phyloP scores from a whole-genome alignment of 2,329 filamentous ascomycete species.

The Amesomyces nigricolor region DNA sequence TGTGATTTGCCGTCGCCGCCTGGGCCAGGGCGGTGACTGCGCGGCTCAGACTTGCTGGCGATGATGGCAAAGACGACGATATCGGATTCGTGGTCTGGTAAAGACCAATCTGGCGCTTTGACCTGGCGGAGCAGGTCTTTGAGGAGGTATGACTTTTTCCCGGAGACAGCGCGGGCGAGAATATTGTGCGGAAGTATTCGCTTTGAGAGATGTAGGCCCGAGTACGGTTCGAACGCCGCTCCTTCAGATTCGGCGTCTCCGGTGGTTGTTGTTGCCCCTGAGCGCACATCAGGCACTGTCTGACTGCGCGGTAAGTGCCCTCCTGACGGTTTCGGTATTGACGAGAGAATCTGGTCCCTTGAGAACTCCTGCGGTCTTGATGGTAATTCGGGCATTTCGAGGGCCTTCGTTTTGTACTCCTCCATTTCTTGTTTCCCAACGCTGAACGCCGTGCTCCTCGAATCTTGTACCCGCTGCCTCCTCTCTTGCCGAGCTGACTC shows the following conservation, averaged over 20 bases:
- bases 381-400: constrained; percentile 47
- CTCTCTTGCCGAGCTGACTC: constrained; percentile 48
- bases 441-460: constrained; percentile 52
- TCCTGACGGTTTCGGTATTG: constrained; percentile 26
- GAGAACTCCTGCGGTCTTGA: constrained; percentile 49
- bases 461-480: constrained; percentile 46
- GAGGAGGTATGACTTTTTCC: constrained; percentile 71
- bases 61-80: constrained; percentile 86
- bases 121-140: constrained; percentile 76
- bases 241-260: constrained; percentile 27
- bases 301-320: constrained; percentile 39
- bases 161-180: constrained; percentile 69
- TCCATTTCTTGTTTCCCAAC: constrained; percentile 56
- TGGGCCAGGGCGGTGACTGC: constrained; percentile 46
- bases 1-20: constrained; percentile 43
- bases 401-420: constrained; percentile 51
- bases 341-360: constrained; percentile 56
- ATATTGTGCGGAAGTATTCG: constrained; percentile 77
- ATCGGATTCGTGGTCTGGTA: constrained; percentile 79
- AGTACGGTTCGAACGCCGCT: constrained; percentile 74
- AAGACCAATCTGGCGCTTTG: constrained; percentile 74
- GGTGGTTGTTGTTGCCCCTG: constrained; percentile 19
- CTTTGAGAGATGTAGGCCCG: constrained; percentile 74
- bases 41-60: constrained; percentile 80
- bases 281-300: constrained; percentile 34